Base-by-base conservation (phyloP, 192 early-diverging fungal species). In the Entomortierella parvispora region DNA sequence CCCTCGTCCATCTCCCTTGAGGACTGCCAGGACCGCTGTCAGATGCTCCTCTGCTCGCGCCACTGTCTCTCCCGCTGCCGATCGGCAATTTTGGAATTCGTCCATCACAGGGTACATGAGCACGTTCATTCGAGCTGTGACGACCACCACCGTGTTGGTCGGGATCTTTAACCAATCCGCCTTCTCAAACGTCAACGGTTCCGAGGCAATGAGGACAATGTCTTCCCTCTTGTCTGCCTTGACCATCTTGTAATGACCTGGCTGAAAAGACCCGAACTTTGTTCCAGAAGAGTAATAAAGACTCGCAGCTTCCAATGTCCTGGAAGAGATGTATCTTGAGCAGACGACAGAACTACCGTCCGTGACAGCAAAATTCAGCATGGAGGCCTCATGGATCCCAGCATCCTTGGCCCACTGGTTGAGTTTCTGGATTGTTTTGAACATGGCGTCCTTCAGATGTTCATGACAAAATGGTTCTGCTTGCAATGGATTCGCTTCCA, bases 341-440 rank as follows among this genome's bases (percentile, higher is more conserved):
- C 92, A 94, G 10, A 94, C 88, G 0, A 92, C 89, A 0, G 85
- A 75, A 58, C 81, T 84, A 2, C 92, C 92, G 59, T 93, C 90
- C 29, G 92, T 92, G 15, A 94, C 90, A 3, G 92, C 92, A 84
- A 94, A 92, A 58, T 94, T 94, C 61, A 94, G 68, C 37, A 90
- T 60, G 10, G 91, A 92, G 26, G 83, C 20, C 70, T 89, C 76
- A 9, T 31, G 63, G 25, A 87, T 83, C 7, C 81, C 88, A 11
- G 71, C 87, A 32, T 88, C 88, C 22, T 88, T 84, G 25, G 85
- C 81, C 91, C 90, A 92, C 33, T 62, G 40, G 76, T 94, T 94
- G 26, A 94, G 59, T 71, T 88, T 84, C 34, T 76, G 83, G 61
- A 94, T 92, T 3, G 90, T 92, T 20, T 70, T 81, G 33, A 92